phyloP scores from a whole-genome alignment of 1,284 basidiomycete species.

The Laetiporus sulphureus region DNA sequence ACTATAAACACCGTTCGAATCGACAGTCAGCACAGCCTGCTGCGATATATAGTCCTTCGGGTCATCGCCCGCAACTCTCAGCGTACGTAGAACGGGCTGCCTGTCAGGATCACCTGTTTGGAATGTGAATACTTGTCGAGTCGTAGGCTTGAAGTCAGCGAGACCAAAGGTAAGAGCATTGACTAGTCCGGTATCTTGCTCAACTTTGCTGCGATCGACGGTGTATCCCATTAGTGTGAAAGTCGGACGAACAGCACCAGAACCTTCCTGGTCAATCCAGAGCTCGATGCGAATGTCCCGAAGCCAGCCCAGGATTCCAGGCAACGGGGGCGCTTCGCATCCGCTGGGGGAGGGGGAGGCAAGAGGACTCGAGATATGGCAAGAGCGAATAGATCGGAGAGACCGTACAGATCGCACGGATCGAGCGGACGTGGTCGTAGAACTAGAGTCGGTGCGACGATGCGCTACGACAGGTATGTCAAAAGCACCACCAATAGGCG shows the following conservation, averaged over 20 bases:
- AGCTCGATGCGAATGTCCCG: conserved; percentile 50
- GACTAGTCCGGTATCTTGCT: conserved; percentile 14
- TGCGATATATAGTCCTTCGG: conserved; percentile 66
- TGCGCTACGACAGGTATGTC: background rate
- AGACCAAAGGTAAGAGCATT: conserved; percentile 32
- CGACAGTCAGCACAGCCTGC: conserved; percentile 60
- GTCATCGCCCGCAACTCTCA: conserved; percentile 59
- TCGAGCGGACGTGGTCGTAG: conserved; percentile 2
- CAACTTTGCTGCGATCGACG: conserved; percentile 17
- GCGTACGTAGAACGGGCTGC: conserved; percentile 56
- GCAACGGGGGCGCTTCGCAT: conserved; percentile 22
- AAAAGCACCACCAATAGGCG: conserved; percentile 4
- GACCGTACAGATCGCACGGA: conserved; percentile 5
- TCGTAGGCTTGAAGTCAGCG: conserved; percentile 58
- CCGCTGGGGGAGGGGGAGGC: conserved; percentile 11
- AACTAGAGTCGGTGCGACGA: conserved; percentile 3
- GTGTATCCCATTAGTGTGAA: conserved; percentile 54
- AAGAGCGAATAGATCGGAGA: conserved; percentile 4
- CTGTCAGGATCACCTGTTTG: conserved; percentile 67
- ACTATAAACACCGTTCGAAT: conserved; percentile 65
- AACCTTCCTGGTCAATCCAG: conserved; percentile 77
- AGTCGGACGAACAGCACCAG: conserved; percentile 49
- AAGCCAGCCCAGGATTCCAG: conserved; percentile 43
- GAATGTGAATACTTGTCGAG: conserved; percentile 53
- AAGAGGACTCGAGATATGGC: conserved; percentile 8